Evolutionary conservation across 1,284 basidiomycete genomes (phyloP), one percentile per base, ranked within the genome.

Genomic region (Sphagnurus paluster): DNA sequence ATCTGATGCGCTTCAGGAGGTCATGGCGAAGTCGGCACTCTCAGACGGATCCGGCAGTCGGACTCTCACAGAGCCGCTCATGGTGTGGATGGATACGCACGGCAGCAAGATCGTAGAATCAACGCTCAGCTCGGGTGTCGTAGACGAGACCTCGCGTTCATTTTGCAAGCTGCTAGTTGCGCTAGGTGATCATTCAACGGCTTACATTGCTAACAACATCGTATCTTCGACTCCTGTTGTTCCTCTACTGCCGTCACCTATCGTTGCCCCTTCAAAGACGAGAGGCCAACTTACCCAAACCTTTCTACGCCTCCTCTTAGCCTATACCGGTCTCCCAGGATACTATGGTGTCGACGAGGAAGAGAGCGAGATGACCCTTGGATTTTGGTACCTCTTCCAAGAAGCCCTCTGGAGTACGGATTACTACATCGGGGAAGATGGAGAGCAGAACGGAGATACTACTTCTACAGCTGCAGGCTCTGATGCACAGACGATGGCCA

Each of bases 301-400:
- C 1, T 91, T 88, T 59, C 69, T 96, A 4, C 74, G 77, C 2
- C 67, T 88, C 5, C 63, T 93, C 20, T 67, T 95, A n/a, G 75
- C 81, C 6, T 86, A 89, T 53, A 91, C 89, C 0, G 84, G 81
- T 1, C 75, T 90, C 24, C 79, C 83, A 0, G 90, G 90, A 1
- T 81, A 79, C 53, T 90, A 84, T 56, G 86, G 87, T 1, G 76
- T 80, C 0, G 90, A 93, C 43, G 92, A 94, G 60, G 85, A 90
- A 42, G 83, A 90, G 58, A 91, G 87, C 57, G 90, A 93, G 70
- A 80, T 90, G 72, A 89, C 87, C 1, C 75, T 94, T 2, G 81
- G 81, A 0, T 93, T 93, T 56, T 96, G 93, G 85, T 93, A 91
- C 52, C 70, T 90, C 20, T 79, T 94, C 48, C 93, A 95, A 64